A percentile compares a stretch with the other conserved stretches of the same genome.
Evolutionary conservation across 768 basidiomycete species (phyloP).

Genomic region (Lyophyllum atratum): DNA sequence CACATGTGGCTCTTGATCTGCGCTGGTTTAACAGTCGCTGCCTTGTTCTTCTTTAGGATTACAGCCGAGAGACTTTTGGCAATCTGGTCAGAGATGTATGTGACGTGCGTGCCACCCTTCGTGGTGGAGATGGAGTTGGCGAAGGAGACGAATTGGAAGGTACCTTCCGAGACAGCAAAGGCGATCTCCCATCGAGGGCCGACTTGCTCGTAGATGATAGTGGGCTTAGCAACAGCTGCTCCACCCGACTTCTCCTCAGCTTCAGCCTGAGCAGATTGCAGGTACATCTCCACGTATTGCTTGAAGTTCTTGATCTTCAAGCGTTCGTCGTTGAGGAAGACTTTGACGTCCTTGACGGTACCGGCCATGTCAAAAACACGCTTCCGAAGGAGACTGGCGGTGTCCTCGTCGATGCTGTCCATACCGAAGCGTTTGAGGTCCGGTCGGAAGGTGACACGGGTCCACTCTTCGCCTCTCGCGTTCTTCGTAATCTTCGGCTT

Average conservation of each 20-base stretch:
- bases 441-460: constrained; percentile 89
- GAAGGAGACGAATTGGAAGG: constrained; percentile 93
- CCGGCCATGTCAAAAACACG: constrained; percentile 98
- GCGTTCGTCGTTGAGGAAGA: constrained; percentile 89
- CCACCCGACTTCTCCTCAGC: constrained; percentile 73
- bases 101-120: constrained; percentile 96
- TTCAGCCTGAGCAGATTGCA: constrained; percentile 73
- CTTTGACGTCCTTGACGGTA: constrained; percentile 91
- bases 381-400: constrained; percentile 83
- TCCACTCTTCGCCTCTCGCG: constrained; percentile 85
- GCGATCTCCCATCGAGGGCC: constrained; percentile 91
- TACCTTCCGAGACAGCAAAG: constrained; percentile 91
- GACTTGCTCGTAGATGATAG: constrained; percentile 80
- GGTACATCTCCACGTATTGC: constrained; percentile 94
- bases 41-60: constrained; percentile 98
- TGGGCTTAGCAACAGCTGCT: constrained; percentile 76
- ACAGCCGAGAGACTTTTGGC: constrained; percentile 79
- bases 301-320: constrained; percentile 95
- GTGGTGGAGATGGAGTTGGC: constrained; percentile 96
- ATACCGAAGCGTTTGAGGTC: constrained; percentile 93
- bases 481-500: constrained; percentile 95
- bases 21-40: constrained; percentile 86
- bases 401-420: constrained; percentile 89
- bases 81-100: constrained; percentile 82
- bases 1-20: constrained; percentile 99